phyloP scores from a whole-genome alignment of 208 protist species.

The Acanthamoeba lenticulata region DNA sequence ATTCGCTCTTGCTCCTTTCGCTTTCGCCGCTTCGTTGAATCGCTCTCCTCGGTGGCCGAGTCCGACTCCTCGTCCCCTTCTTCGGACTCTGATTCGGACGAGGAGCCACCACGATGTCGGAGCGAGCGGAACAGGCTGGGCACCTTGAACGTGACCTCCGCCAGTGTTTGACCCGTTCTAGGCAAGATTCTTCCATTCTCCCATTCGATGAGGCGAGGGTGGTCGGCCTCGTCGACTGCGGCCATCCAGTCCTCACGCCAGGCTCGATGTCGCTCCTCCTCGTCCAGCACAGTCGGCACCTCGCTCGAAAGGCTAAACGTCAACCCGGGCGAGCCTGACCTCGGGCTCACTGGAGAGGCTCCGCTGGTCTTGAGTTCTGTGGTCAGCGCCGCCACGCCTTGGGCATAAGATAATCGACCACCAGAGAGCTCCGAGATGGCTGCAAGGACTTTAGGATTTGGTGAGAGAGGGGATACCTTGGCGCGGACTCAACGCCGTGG shows the following conservation, averaged over 20 bases:
- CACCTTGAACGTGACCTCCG: conserved; percentile 13
- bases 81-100: background rate
- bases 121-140: background rate
- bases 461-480: background rate
- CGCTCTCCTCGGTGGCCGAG: background rate
- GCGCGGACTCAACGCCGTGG: background rate
- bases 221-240: conserved; percentile 5
- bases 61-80: background rate
- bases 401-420: background rate
- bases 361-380: background rate
- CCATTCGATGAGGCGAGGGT: background rate
- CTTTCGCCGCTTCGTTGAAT: background rate
- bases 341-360: background rate
- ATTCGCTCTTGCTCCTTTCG: conserved; percentile 4
- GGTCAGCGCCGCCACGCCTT: background rate
- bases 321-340: background rate
- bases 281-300: background rate
- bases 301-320: conserved; percentile 1
- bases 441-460: background rate
- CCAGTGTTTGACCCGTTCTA: background rate
- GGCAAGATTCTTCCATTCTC: background rate
- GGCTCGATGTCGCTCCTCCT: background rate
- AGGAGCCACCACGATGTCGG: background rate
- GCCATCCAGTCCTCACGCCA: conserved; percentile 44
- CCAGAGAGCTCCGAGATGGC: too few species aligned